Conservation (phyloP, 352 stramenopile genomes). For the Globisporangium irregulare region DNA sequence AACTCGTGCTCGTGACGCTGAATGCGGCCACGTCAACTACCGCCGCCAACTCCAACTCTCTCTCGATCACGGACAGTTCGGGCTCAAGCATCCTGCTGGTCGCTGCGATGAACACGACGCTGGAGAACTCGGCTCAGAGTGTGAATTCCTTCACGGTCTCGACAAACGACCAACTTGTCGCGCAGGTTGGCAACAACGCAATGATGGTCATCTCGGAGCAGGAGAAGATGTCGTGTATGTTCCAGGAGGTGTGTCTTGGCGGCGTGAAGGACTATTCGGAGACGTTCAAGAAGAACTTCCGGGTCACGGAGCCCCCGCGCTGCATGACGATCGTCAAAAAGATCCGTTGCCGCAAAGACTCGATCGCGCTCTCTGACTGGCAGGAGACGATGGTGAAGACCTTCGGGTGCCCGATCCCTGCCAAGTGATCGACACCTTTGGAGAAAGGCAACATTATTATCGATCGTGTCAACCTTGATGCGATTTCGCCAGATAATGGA, state of each 20-base stretch:
- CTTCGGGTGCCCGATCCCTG: slow-evolving; percentile 40
- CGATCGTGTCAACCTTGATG: neutral
- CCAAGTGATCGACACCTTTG: neutral
- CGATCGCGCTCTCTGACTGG: slow-evolving; percentile 28
- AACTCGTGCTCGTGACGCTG: slow-evolving; percentile 13
- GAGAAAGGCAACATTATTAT: neutral
- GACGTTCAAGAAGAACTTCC: slow-evolving; percentile 44
- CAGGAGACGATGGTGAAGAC: slow-evolving; percentile 30
- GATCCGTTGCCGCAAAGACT: slow-evolving; percentile 31
- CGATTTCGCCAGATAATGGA: neutral
- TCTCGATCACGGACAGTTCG: slow-evolving; percentile 1
- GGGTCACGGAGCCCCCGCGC: slow-evolving; percentile 28
- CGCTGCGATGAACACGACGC: slow-evolving; percentile 12
- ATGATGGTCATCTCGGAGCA: slow-evolving; percentile 4
- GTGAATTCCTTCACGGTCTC: slow-evolving; percentile 12
- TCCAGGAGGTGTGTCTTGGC: slow-evolving; percentile 48
- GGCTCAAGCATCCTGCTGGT: slow-evolving; percentile 5
- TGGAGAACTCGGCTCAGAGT: neutral
- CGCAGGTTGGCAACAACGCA: neutral
- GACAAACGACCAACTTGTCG: slow-evolving; percentile 10
- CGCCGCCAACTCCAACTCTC: neutral
- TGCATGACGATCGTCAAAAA: slow-evolving; percentile 45
- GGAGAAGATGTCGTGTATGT: slow-evolving; percentile 48
- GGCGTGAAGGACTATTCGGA: slow-evolving; percentile 38
- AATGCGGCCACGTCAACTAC: neutral